A percentile compares a stretch with the other conserved stretches of the same genome.
phyloP scores from a whole-genome alignment of 1,139 yeast genomes.

The Arxiozyma telluris region DNA sequence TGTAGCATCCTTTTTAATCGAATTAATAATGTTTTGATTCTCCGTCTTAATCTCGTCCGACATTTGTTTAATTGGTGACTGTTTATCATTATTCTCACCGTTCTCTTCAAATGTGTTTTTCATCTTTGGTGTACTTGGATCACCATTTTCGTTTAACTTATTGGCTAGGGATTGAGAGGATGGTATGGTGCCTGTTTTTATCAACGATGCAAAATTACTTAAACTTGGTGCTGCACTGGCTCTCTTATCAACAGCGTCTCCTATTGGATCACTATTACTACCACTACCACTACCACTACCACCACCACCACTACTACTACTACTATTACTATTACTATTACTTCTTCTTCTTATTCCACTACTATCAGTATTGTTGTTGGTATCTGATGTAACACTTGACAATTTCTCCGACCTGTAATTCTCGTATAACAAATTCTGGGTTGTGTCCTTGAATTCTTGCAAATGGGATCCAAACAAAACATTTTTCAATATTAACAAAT shows the following conservation, averaged over 20 bases:
- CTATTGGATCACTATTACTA: too few relatives aligned
- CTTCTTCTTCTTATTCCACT: too few relatives aligned
- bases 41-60: constrained; percentile 32
- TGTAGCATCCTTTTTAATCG: constrained; percentile 47
- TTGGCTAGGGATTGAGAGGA: constrained; percentile 25
- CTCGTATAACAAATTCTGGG: constrained; percentile 71
- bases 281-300: too few relatives aligned
- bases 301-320: too few relatives aligned
- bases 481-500: constrained; percentile 53
- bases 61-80: constrained; percentile 32
- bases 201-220: constrained; percentile 30
- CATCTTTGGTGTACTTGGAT: constrained; percentile 25
- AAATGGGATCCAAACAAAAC: constrained; percentile 67
- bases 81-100: constrained; percentile 4
- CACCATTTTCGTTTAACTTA: constrained; percentile 10
- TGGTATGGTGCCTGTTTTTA: constrained; percentile 29
- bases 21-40: constrained; percentile 37
- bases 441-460: constrained; percentile 72
- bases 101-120: constrained; percentile 3
- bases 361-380: neutral
- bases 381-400: constrained; percentile 31
- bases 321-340: too few relatives aligned
- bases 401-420: constrained; percentile 69
- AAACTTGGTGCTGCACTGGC: constrained; percentile 31
- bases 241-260: constrained; percentile 13